Percentiles rank a stretch among this genome's conserved stretches.
Evolutionary conservation across 768 basidiomycete genomes (phyloP).

Genomic region (Ephemerocybe angulata): DNA sequence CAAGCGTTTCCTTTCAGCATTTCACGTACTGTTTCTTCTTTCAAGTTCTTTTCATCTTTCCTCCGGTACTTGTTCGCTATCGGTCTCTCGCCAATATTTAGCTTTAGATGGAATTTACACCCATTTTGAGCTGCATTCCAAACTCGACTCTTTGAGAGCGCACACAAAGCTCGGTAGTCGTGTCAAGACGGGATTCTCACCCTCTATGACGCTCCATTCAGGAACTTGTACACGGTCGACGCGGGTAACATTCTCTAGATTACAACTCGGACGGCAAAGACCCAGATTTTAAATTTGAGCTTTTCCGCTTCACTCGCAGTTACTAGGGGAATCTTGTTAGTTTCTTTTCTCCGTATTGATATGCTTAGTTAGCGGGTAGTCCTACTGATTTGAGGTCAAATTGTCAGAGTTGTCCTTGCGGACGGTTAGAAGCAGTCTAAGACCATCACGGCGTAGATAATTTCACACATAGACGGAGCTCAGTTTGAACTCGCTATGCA

Average conservation of each 20-base stretch:
- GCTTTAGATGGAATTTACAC: constrained; percentile 84
- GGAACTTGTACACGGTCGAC: constrained; percentile 73
- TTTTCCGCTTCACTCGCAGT: constrained; percentile 83
- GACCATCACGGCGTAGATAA: constrained; percentile 37
- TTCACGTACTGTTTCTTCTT: constrained; percentile 81
- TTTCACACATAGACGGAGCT: constrained; percentile 53
- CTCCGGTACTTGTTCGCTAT: constrained; percentile 83
- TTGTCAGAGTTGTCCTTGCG: constrained; percentile 29
- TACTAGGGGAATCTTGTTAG: constrained; percentile 88
- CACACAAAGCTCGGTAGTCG: constrained; percentile 61
- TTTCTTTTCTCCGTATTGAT: constrained; percentile 92
- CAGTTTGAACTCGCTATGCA: constrained; percentile 42
- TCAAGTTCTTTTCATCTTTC: constrained; percentile 81
- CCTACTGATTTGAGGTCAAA: constrained; percentile 78
- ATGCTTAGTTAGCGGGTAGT: constrained; percentile 86
- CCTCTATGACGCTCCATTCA: constrained; percentile 79
- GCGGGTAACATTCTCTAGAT: constrained; percentile 73
- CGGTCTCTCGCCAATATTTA: constrained; percentile 80
- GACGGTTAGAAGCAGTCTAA: constrained; percentile 25
- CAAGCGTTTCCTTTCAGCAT: constrained; percentile 77
- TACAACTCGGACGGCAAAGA: constrained; percentile 65
- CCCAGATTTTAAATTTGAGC: constrained; percentile 83
- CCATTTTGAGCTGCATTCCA: constrained; percentile 82
- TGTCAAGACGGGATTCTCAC: constrained; percentile 60
- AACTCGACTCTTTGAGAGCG: constrained; percentile 78